Base-by-base conservation (phyloP, 345 rosid genomes). In the Pelargonium nanum region DNA sequence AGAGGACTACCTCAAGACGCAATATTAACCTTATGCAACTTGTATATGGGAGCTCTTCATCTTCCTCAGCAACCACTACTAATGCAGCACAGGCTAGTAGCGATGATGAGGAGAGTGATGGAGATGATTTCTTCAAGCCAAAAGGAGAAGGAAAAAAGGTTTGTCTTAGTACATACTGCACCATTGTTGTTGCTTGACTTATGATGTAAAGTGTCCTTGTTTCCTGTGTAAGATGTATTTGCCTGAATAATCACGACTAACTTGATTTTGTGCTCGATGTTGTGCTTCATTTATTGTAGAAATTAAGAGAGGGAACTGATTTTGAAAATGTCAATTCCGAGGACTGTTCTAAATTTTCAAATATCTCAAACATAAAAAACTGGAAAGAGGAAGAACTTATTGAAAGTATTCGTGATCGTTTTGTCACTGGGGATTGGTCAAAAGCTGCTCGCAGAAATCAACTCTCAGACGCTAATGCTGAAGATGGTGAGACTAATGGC, bases 351-450 rank as follows among this genome's bases (percentile, higher is more conserved):
- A 93, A 89, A 74, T 85, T 73, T 72, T 66, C 63, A 45, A 77
- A 63, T 26, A 69, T 66, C 79, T 74, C 66, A 30, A 70, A 72
- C 53, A 71, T 74, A 20, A 85, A 83, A 76, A 71, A 77, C 67
- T 87, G 91, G 94, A 79, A 85, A 74, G 83, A 87, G 59, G 76
- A 73, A 64, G 83, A 84, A 44, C 65, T 77, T 25, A 78, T 76
- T 71, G 87, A 87, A 80, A 76, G 69, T 32, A 80, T 93, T 67
- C 89, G 96, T 65, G 79, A 93, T 71, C 87, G 94, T 28, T 93
- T 93, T 80, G 85, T 82, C 70, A 87, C 94, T 26, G 96, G 99
- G 70, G 84, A 82, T 74, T 87, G 99, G 96, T 78, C 85, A 56
- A 80, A 79, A 75, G 91, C 85, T 61, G 85, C 85, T 67, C 69